Percentiles rank a stretch among this genome's conserved stretches.
phyloP scores from a whole-genome alignment of 148 eudicot genomes.

The Rhododendron ovatum region DNA sequence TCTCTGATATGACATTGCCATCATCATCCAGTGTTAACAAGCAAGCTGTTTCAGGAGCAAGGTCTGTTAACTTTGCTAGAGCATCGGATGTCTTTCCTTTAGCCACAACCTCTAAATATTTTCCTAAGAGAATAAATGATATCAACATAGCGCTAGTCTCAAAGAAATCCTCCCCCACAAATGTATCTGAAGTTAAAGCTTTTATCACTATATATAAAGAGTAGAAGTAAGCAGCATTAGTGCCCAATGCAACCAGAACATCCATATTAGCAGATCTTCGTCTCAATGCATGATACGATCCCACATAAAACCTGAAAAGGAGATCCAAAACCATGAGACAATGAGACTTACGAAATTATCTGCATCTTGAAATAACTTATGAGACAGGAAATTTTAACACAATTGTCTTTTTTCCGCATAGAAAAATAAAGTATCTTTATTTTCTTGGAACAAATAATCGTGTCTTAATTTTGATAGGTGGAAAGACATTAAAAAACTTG shows the following conservation, averaged over 20 bases:
- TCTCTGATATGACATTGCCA: constrained; percentile 72
- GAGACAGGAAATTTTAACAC: background rate
- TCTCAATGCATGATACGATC: constrained; percentile 86
- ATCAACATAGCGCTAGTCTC: constrained; percentile 98
- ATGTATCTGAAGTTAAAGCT: constrained; percentile 52
- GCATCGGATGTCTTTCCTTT: constrained; percentile 99
- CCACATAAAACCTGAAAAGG: constrained; percentile 71
- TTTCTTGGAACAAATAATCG: background rate
- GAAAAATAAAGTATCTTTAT: background rate
- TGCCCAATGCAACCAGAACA: constrained; percentile 93
- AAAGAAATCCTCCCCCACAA: constrained; percentile 88
- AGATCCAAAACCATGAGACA: constrained; percentile 11
- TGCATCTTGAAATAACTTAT: background rate
- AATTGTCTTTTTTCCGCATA: background rate
- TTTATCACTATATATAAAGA: constrained; percentile 71
- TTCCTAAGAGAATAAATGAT: constrained; percentile 92
- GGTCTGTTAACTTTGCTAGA: constrained; percentile 81
- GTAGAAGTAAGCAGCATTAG: constrained; percentile 95
- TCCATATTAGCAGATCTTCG: constrained; percentile 96
- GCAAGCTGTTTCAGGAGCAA: constrained; percentile 89
- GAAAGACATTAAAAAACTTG: background rate
- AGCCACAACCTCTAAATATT: constrained; percentile 91
- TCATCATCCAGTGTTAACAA: constrained; percentile 57
- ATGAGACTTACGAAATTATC: background rate
- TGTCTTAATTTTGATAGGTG: background rate